phyloP scores from a whole-genome alignment of 371 early-diverging fungal genomes.

The Dichotomocladium elegans region DNA sequence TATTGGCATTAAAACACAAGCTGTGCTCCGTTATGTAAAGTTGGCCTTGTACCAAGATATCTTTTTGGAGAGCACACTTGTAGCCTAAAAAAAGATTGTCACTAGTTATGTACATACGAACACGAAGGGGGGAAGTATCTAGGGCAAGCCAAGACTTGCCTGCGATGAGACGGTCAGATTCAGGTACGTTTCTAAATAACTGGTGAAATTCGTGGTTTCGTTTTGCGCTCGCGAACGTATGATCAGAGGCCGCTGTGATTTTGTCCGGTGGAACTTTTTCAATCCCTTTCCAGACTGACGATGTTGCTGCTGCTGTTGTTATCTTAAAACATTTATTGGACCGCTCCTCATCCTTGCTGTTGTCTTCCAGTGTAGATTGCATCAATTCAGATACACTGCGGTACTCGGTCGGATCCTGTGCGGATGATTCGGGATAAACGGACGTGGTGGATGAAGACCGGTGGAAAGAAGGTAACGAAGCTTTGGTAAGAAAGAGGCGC shows the following conservation, averaged over 20 bases:
- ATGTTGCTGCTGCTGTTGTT: neutral
- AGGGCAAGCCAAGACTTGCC: too few species aligned
- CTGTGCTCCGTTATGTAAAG: slow-evolving; percentile 82
- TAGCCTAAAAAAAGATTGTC: slow-evolving; percentile 54
- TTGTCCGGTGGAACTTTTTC: neutral
- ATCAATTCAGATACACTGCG: neutral
- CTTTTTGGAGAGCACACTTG: slow-evolving; percentile 91
- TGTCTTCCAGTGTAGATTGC: neutral
- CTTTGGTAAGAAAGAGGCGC: neutral
- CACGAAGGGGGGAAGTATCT: too few species aligned
- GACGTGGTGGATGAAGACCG: too few species aligned
- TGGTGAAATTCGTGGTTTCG: slow-evolving; percentile 57
- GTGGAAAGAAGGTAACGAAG: too few species aligned
- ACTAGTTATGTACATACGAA: neutral
- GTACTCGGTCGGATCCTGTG: neutral
- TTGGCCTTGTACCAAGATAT: slow-evolving; percentile 88
- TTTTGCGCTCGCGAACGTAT: slow-evolving; percentile 37
- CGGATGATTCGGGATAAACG: neutral
- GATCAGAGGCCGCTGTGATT: neutral
- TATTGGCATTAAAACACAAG: slow-evolving; percentile 93
- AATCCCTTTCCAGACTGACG: neutral
- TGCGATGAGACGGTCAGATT: slow-evolving; percentile 59
- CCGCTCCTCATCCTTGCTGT: neutral
- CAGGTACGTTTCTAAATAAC: slow-evolving; percentile 59
- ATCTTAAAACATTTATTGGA: too few species aligned